Evolutionary conservation across 768 basidiomycete species (phyloP), one percentile per base, ranked within the genome.

Genomic region (Vararia minispora): DNA sequence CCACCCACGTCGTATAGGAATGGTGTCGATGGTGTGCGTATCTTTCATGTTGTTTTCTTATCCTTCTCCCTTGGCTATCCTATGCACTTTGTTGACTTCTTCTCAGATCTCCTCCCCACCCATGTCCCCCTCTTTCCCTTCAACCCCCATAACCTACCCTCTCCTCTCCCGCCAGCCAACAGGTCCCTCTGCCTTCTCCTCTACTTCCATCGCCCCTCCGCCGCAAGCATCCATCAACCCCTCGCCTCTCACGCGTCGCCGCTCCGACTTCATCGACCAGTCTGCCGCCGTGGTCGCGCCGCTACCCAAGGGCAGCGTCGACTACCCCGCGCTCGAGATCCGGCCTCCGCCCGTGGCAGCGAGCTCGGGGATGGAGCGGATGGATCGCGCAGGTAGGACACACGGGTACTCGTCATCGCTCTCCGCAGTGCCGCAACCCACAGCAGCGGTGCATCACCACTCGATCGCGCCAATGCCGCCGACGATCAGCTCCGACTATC

Each of bases 211-310:
- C 33, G 61, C 61, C 22, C 64, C 83, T 0, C 90, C 87, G 9
- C 89, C 90, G 2, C 80, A 76, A 56, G 87, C 86, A 8, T 87
- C 89, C 21, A 78, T 89, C 45, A 87, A 87, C 48, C 76, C 80
- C 20, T 79, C 80, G 13, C 68, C 82, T 5, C 64, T 88, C 4
- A 68, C 84, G 5, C 71, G 85, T 40, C 75, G 84, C 39, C 58
- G 72, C 32, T 82, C 75, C 46, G 85, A 90, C 46, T 89, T 78
- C 51, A 62, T 87, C 33, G 86, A 90, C 54, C 87, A 83, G 51
- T 72, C 77, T 5, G 76, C 78, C 49, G 71, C 80, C 51, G 71
- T 77, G 4, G 53, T 76, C 22, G 29, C 47, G 4, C 44, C 65
- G 71, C 2, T n/a, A n/a, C n/a, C n/a, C n/a, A n/a, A n/a, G n/a